Conservation (phyloP, 2,329 filamentous ascomycete species). For the Fusarium verticillioides region DNA sequence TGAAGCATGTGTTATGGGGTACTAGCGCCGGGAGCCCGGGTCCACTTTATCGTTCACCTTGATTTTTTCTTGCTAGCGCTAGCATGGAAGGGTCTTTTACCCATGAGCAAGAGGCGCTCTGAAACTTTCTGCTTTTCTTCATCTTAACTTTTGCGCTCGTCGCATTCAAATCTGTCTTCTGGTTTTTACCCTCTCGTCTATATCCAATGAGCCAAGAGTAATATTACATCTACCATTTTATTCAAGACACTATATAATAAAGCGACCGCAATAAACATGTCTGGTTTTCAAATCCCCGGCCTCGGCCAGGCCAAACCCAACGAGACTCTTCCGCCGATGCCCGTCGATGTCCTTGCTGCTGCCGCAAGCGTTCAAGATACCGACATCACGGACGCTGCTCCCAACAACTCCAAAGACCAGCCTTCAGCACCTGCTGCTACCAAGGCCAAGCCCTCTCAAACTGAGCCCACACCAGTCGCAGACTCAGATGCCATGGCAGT, state of each 20-base stretch:
- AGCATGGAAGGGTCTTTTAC: constrained; percentile 33
- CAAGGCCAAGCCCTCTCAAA: constrained; percentile 12
- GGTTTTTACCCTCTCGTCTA: neutral
- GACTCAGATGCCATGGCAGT: constrained; percentile 51
- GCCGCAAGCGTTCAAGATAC: constrained; percentile 44
- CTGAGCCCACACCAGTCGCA: constrained; percentile 10
- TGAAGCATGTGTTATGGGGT: constrained; percentile 22
- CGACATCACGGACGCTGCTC: constrained; percentile 32
- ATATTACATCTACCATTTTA: too few relatives aligned
- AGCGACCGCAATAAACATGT: constrained; percentile 44
- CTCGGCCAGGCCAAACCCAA: constrained; percentile 57
- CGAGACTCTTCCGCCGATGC: constrained; percentile 54
- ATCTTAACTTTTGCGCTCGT: constrained; percentile 23
- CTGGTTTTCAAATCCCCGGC: constrained; percentile 57
- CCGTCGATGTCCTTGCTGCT: constrained; percentile 47
- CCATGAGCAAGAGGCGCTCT: neutral
- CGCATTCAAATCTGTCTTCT: neutral
- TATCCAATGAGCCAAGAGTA: neutral
- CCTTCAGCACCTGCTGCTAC: neutral
- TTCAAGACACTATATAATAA: neutral
- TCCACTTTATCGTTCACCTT: constrained; percentile 46
- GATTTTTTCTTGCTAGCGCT: constrained; percentile 45
- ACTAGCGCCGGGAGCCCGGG: constrained; percentile 14
- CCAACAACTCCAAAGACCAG: constrained; percentile 4
- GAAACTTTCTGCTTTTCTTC: constrained; percentile 15